Evolutionary conservation across 176 grass and related monocot species (phyloP).

Genomic region (Hyparrhenia diplandra): DNA sequence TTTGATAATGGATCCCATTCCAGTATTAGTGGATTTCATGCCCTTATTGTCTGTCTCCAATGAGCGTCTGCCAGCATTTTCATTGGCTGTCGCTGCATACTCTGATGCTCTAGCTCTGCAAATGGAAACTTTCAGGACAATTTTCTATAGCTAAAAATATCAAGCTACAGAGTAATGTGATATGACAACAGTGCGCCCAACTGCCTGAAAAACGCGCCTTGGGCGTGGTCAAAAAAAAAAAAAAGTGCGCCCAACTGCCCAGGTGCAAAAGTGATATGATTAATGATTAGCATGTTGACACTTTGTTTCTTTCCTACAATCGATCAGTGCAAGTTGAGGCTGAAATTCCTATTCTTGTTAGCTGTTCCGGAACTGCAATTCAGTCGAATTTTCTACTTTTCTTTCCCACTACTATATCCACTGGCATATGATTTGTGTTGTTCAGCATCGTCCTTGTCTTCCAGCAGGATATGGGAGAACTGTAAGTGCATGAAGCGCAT

Average conservation of each 20-base stretch:
- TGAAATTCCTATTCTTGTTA: not conserved
- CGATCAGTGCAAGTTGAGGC: not conserved
- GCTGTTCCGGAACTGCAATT: not conserved
- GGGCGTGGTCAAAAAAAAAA: too few relatives aligned
- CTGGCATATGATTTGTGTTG: not conserved
- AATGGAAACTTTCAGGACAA: not conserved
- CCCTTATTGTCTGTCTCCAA: not conserved
- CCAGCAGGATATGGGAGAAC: not conserved
- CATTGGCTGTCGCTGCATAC: not conserved
- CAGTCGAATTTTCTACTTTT: too few relatives aligned
- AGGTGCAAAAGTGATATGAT: not conserved
- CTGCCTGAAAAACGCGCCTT: not conserved
- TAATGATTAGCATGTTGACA: not conserved
- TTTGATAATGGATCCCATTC: not conserved
- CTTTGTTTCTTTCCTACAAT: constrained; percentile 1
- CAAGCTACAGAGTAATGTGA: not conserved
- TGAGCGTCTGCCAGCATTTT: not conserved
- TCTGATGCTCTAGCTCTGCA: not conserved
- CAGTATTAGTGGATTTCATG: too few relatives aligned
- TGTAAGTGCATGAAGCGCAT: not conserved
- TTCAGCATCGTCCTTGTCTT: not conserved
- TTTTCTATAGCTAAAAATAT: not conserved
- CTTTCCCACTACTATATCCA: not conserved
- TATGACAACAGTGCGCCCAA: not conserved
- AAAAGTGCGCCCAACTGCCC: too few relatives aligned